Evolutionary conservation across 2,329 filamentous ascomycete genomes (phyloP).

Genomic region (Xenosphaeropsis pyriputrescens): DNA sequence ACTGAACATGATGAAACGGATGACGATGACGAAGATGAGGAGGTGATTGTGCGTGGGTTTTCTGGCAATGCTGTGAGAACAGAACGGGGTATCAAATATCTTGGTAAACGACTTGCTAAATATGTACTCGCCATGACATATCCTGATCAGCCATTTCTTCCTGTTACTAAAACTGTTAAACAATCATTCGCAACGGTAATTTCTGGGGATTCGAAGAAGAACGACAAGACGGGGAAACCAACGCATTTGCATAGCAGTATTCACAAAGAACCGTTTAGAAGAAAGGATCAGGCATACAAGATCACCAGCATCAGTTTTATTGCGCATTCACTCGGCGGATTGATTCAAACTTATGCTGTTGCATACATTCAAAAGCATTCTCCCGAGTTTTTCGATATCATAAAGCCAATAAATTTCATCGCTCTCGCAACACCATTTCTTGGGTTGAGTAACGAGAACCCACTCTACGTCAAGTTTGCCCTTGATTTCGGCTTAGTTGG

Average conservation of each 20-base stretch:
- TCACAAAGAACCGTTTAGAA: constrained; percentile 23
- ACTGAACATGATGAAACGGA: constrained; percentile 10
- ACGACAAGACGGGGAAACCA: constrained; percentile 29
- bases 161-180: constrained; percentile 36
- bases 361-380: constrained; percentile 96
- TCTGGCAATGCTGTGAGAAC: constrained; percentile 81
- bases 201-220: constrained; percentile 23
- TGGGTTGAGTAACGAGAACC: constrained; percentile 92
- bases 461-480: constrained; percentile 92
- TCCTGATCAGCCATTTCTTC: constrained; percentile 80
- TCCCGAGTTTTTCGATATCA: constrained; percentile 74
- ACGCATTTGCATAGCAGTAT: constrained; percentile 48
- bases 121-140: constrained; percentile 84
- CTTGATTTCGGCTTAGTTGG: constrained; percentile 92
- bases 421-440: constrained; percentile 76
- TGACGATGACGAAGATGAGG: constrained; percentile 50
- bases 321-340: constrained; percentile 77
- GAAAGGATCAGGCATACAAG: constrained; percentile 48
- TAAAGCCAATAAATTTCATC: constrained; percentile 83
- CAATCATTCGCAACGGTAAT: constrained; percentile 23
- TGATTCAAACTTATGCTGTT: constrained; percentile 86
- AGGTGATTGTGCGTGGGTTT: constrained; percentile 82
- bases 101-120: constrained; percentile 86
- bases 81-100: constrained; percentile 90
- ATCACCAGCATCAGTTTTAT: constrained; percentile 94